phyloP scores from a whole-genome alignment of 2,329 filamentous ascomycete genomes.

The Fusarium lyarnte region DNA sequence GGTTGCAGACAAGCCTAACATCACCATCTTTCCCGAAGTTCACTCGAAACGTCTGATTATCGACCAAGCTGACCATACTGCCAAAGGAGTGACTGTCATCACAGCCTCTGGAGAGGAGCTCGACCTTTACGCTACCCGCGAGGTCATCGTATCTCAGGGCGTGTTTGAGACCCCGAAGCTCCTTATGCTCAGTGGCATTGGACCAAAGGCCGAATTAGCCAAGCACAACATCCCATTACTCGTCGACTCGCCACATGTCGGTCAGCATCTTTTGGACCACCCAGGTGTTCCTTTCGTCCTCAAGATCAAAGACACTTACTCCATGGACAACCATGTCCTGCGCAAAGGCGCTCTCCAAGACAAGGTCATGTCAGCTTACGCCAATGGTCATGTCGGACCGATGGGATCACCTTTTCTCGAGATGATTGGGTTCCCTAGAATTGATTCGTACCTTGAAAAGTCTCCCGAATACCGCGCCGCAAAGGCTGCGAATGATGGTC shows the following conservation, averaged over 20 bases:
- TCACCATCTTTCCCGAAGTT: slow-evolving; percentile 59
- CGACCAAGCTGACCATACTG: slow-evolving; percentile 46
- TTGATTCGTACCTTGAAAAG: slow-evolving; percentile 62
- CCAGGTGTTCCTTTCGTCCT: slow-evolving; percentile 5
- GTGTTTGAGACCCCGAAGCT: slow-evolving; percentile 72
- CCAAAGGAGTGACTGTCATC: slow-evolving; percentile 59
- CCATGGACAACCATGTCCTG: slow-evolving; percentile 54
- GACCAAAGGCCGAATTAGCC: slow-evolving; percentile 61
- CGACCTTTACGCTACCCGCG: slow-evolving; percentile 57
- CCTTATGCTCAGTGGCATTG: slow-evolving; percentile 71
- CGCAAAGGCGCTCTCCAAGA: slow-evolving; percentile 38
- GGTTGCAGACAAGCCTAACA: slow-evolving; percentile 62
- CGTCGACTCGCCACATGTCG: slow-evolving; percentile 68
- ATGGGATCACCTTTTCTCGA: slow-evolving; percentile 55
- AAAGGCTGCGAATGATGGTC: slow-evolving; percentile 53
- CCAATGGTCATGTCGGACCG: slow-evolving; percentile 50
- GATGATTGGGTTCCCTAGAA: slow-evolving; percentile 65
- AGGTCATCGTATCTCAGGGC: slow-evolving; percentile 61
- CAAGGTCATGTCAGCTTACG: slow-evolving; percentile 26
- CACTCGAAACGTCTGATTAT: slow-evolving; percentile 64
- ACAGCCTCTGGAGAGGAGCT: slow-evolving; percentile 47
- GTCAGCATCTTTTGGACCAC: slow-evolving; percentile 71
- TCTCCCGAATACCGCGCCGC: slow-evolving; percentile 56
- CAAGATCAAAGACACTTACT: slow-evolving; percentile 51
- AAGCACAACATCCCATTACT: slow-evolving; percentile 58